Conservation (phyloP, 179 eudicot genomes). For the Pouteria campechiana region DNA sequence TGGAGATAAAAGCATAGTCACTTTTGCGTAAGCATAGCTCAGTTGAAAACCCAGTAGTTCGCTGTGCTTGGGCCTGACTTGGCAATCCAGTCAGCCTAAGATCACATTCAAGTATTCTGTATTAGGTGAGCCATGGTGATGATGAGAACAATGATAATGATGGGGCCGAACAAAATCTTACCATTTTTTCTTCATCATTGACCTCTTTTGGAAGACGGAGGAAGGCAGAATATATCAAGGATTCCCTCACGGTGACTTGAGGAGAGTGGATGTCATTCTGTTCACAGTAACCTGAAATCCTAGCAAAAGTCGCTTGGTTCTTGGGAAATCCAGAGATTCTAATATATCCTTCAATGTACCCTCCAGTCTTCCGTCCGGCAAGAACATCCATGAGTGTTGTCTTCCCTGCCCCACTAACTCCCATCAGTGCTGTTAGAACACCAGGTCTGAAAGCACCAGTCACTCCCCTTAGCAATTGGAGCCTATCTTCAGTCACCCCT, state of each 20-base stretch:
- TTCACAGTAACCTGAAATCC: constrained; percentile 62
- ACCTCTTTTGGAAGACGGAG: constrained; percentile 56
- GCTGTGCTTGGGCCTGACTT: too few species aligned
- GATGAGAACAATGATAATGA: too few species aligned
- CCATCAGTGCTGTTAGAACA: constrained; percentile 51
- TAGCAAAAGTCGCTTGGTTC: constrained; percentile 53
- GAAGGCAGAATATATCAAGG: constrained; percentile 60
- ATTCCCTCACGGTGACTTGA: constrained; percentile 48
- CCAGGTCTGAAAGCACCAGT: constrained; percentile 56
- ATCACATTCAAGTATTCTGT: neutral
- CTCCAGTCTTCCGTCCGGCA: constrained; percentile 59
- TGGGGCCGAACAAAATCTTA: constrained; percentile 12
- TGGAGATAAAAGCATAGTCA: constrained; percentile 5
- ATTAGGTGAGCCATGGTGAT: neutral
- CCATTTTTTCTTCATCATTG: constrained; percentile 37
- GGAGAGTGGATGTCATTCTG: constrained; percentile 70
- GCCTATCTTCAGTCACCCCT: constrained; percentile 42
- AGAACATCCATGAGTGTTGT: constrained; percentile 54
- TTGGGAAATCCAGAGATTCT: constrained; percentile 48
- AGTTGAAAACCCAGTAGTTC: too few species aligned
- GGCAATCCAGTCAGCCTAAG: too few species aligned
- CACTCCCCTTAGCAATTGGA: constrained; percentile 42
- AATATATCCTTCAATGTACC: constrained; percentile 47
- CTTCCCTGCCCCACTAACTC: constrained; percentile 65
- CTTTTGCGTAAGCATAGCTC: too few species aligned